Percentiles rank a stretch among this genome's conserved stretches.
Conservation (phyloP, 2,329 filamentous ascomycete species). For the Ophiobolus disseminans region DNA sequence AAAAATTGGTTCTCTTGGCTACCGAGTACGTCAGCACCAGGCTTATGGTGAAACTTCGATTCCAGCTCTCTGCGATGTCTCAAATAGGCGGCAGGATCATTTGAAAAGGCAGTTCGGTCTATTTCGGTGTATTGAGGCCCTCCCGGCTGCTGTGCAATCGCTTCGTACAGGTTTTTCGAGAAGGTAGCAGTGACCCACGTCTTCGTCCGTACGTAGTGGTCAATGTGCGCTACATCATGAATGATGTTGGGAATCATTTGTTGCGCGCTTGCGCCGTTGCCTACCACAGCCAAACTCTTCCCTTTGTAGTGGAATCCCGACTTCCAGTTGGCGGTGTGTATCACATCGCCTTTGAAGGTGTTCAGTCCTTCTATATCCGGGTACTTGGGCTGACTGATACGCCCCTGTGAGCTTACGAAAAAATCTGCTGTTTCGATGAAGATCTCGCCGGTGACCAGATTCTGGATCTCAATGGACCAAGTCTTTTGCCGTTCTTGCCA, state of each 20-base stretch:
- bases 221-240: neutral
- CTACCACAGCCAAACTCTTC: neutral
- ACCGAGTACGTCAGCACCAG: slow-evolving; percentile 40
- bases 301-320: neutral
- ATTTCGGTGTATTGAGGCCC: no score
- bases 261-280: neutral
- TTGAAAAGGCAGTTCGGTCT: no score
- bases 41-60: slow-evolving; percentile 63
- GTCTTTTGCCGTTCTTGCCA: no score
- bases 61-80: slow-evolving; percentile 47
- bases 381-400: neutral
- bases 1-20: slow-evolving; percentile 24
- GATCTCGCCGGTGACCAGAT: neutral
- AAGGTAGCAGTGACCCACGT: no score
- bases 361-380: neutral
- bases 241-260: neutral
- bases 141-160: no score
- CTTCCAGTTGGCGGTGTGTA: neutral
- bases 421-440: neutral
- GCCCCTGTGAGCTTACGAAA: neutral
- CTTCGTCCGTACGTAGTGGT: neutral
- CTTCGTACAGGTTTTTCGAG: no score
- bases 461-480: no score
- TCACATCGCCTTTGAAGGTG: neutral
- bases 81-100: no score